Evolutionary conservation across 257 asterid species (phyloP), one percentile per base, ranked within the genome.

Genomic region (Ballota nigra): DNA sequence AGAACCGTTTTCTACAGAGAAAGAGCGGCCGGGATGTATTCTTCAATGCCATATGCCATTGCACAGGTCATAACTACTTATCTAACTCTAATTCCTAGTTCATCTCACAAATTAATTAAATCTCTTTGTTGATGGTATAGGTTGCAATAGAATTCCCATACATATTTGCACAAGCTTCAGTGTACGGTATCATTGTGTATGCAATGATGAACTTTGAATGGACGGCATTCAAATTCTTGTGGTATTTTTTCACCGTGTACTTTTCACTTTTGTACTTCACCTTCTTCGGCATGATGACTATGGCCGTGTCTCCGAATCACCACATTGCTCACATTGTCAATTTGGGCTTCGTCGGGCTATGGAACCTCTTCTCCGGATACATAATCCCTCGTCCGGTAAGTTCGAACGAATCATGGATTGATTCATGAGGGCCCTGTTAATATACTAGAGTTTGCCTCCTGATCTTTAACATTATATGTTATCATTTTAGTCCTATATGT

Each of bases 21-120:
- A 74, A 70, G 83, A 73, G 88, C 90, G 15, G 88, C 90, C 0
- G 90, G 90, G 26, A 85, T 85, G 90, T 83, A 85, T 72, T 85
- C 90, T 36, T 82, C 86, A 55, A 59, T 85, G 78, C 85, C 90
- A 5, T 85, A 85, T 63, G 88, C 90, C 63, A 60, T 83, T 52
- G 81, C 83, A 66, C 88, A 85, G 81, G 90, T 83, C n/a, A 60
- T 6, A 20, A 31, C 40, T 38, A 10, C 6, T 26, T 20, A 13
- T 7, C 2, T 41, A 41, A 41, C 45, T 38, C 15, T 38, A 9
- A 38, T 38, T 10, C 34, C 8, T 8, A 18, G 11, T 1, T 28
- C 16, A 19, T 40, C 9, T 64, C 20, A 19, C 2, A 61, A 33
- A 36, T 18, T 31, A 5, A 52, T 5, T 10, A 20, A 2, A 19